phyloP scores from a whole-genome alignment of 441 rosid species.

The Sinapis alba region DNA sequence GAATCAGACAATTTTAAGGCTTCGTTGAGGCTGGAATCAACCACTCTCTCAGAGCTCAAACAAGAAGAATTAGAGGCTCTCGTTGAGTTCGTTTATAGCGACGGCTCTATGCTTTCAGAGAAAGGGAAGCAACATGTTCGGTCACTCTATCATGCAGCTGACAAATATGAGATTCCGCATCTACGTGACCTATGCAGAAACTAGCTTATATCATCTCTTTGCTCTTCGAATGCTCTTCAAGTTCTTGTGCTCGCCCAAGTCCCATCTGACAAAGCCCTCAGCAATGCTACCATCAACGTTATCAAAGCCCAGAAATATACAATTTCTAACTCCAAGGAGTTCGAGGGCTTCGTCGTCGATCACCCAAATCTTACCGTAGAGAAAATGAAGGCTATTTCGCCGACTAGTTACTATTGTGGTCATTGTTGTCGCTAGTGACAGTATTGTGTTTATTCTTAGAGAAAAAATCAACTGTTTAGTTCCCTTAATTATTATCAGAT shows the following conservation, averaged over 20 bases:
- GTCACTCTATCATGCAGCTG: constrained; percentile 53
- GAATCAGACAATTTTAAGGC: constrained; percentile 55
- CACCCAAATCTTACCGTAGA: constrained; percentile 36
- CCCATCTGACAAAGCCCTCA: constrained; percentile 43
- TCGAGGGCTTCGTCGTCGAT: constrained; percentile 48
- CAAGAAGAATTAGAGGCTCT: constrained; percentile 59
- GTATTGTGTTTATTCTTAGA: neutral
- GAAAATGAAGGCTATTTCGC: neutral
- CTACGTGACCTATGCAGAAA: neutral
- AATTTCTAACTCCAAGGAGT: constrained; percentile 44
- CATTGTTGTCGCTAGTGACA: neutral
- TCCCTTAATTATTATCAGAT: neutral
- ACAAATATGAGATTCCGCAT: constrained; percentile 26
- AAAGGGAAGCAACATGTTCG: constrained; percentile 46
- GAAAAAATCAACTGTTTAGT: neutral
- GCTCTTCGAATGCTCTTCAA: neutral
- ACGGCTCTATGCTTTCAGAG: constrained; percentile 38
- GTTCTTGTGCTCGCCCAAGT: constrained; percentile 49
- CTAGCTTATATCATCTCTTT: neutral
- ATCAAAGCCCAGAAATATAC: constrained; percentile 43
- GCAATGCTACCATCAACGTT: constrained; percentile 40
- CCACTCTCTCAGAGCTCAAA: constrained; percentile 51
- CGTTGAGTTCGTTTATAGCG: constrained; percentile 59
- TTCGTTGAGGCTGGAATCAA: constrained; percentile 41
- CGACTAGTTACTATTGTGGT: neutral